Percentiles rank a stretch among this genome's conserved stretches.
phyloP scores from a whole-genome alignment of 345 rosid species.

The Turnera subulata region DNA sequence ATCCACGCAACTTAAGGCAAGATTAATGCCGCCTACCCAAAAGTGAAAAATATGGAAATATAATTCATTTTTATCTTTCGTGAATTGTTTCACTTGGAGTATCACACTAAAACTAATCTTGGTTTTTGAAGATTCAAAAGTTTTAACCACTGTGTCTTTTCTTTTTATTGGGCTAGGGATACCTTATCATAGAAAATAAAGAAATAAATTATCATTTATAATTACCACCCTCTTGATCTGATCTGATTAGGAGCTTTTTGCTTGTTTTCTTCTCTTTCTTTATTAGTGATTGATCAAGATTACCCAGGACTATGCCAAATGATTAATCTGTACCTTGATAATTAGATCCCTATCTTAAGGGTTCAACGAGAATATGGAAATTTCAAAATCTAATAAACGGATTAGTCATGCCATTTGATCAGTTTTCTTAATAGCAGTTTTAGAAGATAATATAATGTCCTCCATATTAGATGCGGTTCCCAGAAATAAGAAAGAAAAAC shows the following conservation, averaged over 20 bases:
- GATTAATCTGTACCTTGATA: slow-evolving; percentile 2
- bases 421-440: no score
- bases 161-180: background rate
- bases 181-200: slow-evolving; percentile 37
- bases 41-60: no score
- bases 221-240: slow-evolving; percentile 31
- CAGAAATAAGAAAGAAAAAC: no score
- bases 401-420: background rate
- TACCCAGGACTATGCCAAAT: slow-evolving; percentile 29
- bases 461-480: no score
- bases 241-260: slow-evolving; percentile 23
- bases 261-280: background rate
- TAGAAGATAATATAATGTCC: no score
- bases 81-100: background rate
- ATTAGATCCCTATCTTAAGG: slow-evolving; percentile 20
- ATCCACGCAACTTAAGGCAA: slow-evolving; percentile 1
- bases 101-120: slow-evolving; percentile 7
- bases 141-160: slow-evolving; percentile 8
- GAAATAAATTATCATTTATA: slow-evolving; percentile 19
- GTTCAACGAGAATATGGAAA: background rate
- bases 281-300: slow-evolving; percentile 16
- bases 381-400: background rate
- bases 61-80: no score
- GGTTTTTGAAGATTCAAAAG: slow-evolving; percentile 23
- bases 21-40: background rate